Evolutionary conservation across 1,139 yeast species (phyloP), one percentile per base, ranked within the genome.

Genomic region (Suhomyces taliae): DNA sequence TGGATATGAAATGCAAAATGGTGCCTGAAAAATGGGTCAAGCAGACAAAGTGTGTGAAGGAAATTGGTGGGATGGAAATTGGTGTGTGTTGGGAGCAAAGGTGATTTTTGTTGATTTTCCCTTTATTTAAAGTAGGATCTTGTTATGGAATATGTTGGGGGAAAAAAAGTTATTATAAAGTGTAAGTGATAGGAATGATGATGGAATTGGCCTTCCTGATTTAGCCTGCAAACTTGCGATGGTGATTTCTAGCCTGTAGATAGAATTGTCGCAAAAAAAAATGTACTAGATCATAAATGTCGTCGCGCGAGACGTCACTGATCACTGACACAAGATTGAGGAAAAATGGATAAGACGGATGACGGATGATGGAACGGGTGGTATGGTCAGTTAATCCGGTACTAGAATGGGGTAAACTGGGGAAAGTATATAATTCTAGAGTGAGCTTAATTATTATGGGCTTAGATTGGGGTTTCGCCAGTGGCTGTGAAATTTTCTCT

Each of bases 261-360:
- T 15, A 35, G 39, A 36, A 36, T 24, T 36, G 19, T 36, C 39
- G 39, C 39, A 36, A 26, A 19, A 19, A 19, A 19, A 19, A 19
- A 6, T n/a, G n/a, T n/a, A n/a, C 4, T 8, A 36, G 19, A 8
- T 9, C n/a, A 24, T 8, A 11, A 10, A 12, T 9, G n/a, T 31
- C 27, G 44, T 36, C 44, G 44, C 31, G 44, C 43, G 44, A 35
- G 44, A 39, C 32, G 32, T 29, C 32, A 29, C 24, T 19, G 24
- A 19, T 29, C 32, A 29, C 24, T 19, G 24, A 19, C 24, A 19
- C 24, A 19, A 19, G 24, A 19, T 19, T 19, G 6, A 29, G 15
- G 15, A 11, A 19, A 27, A 9, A 15, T 9, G 15, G 8, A 3
- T 14, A 26, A 7, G 10, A 24, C n/a, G 32, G 32, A 15, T 4